phyloP scores from a whole-genome alignment of 805 yeast species.

The Pichia eremophila region DNA sequence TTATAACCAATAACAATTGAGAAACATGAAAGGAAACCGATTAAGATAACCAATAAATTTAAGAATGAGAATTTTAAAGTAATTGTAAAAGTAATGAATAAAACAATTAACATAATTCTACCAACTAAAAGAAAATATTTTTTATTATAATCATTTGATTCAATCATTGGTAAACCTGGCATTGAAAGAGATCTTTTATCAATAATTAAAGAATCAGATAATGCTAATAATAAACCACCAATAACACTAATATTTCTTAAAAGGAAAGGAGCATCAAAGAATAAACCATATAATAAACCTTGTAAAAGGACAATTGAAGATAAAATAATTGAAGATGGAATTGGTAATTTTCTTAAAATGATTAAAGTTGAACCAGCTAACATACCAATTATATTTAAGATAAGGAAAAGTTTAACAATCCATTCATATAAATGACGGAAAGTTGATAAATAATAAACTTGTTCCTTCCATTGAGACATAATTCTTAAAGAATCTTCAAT shows the following conservation, averaged over 20 bases:
- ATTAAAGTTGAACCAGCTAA: conserved; percentile 60
- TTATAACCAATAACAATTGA: conserved; percentile 88
- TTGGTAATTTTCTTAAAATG: conserved; percentile 57
- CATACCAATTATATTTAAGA: conserved; percentile 62
- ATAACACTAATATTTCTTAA: conserved; percentile 81
- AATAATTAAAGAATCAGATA: conserved; percentile 76
- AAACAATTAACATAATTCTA: conserved; percentile 70
- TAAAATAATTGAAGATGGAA: conserved; percentile 61
- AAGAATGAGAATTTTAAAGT: conserved; percentile 64
- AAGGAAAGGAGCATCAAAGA: conserved; percentile 72
- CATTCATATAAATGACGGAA: conserved; percentile 72
- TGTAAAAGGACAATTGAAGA: conserved; percentile 67
- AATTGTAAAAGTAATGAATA: conserved; percentile 78
- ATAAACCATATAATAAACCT: conserved; percentile 81
- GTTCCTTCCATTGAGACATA: conserved; percentile 82
- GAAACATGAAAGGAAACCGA: conserved; percentile 62
- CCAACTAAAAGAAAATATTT: conserved; percentile 83
- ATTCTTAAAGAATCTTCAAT: conserved; percentile 84
- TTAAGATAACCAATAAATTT: conserved; percentile 51
- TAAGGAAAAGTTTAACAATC: conserved; percentile 65
- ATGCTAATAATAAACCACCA: conserved; percentile 84
- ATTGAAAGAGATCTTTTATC: conserved; percentile 55
- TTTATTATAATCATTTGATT: conserved; percentile 56
- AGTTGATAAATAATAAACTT: conserved; percentile 71
- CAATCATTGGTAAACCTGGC: conserved; percentile 71